Evolutionary conservation across 164 flowering plant genomes (phyloP), one percentile per base, ranked within the genome.

Genomic region (Liquidambar formosana): DNA sequence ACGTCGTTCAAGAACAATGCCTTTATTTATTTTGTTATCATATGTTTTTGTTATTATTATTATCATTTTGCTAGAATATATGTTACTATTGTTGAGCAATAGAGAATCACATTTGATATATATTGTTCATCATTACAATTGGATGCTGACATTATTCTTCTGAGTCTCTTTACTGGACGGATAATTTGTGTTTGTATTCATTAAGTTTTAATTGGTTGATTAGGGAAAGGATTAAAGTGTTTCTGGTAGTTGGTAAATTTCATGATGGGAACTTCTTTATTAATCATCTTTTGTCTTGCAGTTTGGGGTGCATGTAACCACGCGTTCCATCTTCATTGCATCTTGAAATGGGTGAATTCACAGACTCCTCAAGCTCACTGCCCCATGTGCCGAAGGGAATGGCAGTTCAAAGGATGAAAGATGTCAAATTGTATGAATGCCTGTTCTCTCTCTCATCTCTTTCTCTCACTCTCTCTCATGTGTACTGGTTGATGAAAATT

Each of bases 281-380:
- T 48, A 16, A 13, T 41, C 11, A 19, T 15, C 38, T 23, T 61
- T 61, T 73, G 14, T 58, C 51, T 53, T 63, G 72, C 90, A 91
- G 94, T 89, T 65, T 91, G 94, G 97, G 97, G 95, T 45, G 85
- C 87, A n/a, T 92, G 94, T 81, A 89, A 92, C 82, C 97, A 92
- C 67, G 87, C 94, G 0, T 89, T 92, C 77, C 97, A 89, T 81
- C 93, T 92, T 44, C 97, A 88, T 68, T 89, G 97, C 79, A 89
- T 89, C 76, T 75, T 89, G 79, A 92, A 89, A 71, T 89, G 93
- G 97, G 92, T 89, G 66, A 89, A 89, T 65, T 89, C 92, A 11
- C 94, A 89, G 71, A 85, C 93, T 68, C 70, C 93, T 64, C 93
- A 91, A 78, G 93, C 97, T 10, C 91, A 88, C 70, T 90, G 92